These are phyloP conservation scores for Cucumis cinereus DNA, from an alignment of 306 rosid species.

Conservation along the genomic window DNA sequence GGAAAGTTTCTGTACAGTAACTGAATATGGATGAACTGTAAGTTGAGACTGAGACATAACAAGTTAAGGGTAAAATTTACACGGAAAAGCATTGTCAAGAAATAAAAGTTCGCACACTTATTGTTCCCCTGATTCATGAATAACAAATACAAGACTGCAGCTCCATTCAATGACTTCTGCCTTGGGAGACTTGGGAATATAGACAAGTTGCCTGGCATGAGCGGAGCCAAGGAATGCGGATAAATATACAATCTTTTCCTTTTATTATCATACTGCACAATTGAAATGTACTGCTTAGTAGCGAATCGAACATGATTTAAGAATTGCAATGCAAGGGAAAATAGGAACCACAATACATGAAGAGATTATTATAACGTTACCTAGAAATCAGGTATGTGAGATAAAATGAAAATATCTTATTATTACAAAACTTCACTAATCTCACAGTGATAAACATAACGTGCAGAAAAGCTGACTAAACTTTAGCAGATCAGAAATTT, in stretches of 20 bases:
- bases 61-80: neutral
- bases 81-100: neutral
- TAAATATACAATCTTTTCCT: neutral
- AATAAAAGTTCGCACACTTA: neutral
- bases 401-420: neutral
- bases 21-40: neutral
- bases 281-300: neutral
- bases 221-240: neutral
- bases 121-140: neutral
- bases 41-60: neutral
- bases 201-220: neutral
- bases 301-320: neutral
- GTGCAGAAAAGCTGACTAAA: neutral
- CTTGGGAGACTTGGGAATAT: slow-evolving; percentile 1
- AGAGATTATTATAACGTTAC: neutral
- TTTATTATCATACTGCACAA: neutral
- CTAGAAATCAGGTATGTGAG: neutral
- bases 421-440: neutral
- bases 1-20: neutral
- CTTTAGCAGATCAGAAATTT: slow-evolving; percentile 9
- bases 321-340: neutral
- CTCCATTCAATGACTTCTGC: neutral
- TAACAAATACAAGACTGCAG: neutral
- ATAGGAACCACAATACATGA: neutral
- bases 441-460: neutral